Evolutionary conservation across 306 rosid genomes (phyloP), one percentile per base, ranked within the genome.

Genomic region (Rosa chinensis): DNA sequence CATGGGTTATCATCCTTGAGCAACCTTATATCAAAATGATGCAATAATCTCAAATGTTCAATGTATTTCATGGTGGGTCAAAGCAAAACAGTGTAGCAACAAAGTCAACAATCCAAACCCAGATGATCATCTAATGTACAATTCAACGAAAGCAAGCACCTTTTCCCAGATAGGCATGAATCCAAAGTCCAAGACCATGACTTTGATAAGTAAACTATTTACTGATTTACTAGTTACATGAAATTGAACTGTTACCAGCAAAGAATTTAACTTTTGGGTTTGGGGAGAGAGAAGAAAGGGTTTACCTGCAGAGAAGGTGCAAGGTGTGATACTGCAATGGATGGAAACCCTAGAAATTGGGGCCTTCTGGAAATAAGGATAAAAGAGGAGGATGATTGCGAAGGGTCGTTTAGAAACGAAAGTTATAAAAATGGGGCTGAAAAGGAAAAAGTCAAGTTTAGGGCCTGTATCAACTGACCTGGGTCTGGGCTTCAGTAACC

Each of bases 281-380:
- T 8, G 40, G 20, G 67, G 49, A 44, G 70, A 68, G 69, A 84
- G 72, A 56, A 43, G 72, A 40, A 69, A 17, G 76, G 52, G 42
- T 59, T 70, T 78, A 85, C 88, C 85, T 35, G 81, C 44, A 53
- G 77, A 39, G 74, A 40, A 25, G 78, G 56, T 21, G 72, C 78
- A 35, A 77, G 78, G 78, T 78, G 70, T 47, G 63, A 55, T 69
- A 32, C 42, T 35, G 69, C 18, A 14, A 37, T 44, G 58, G 86
- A 70, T 63, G 85, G 72, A 81, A 85, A 85, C 83, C 85, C 83
- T 85, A 75, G 81, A 82, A 18, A 47, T 83, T 61, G 85, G 88
- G 88, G 74, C 81, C 56, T 78, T 85, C 73, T 77, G 69, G 64
- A 66, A 85, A 74, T 70, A 75, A n/a, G 49, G 72, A 42, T 62